Base-by-base conservation (phyloP, 495 filamentous ascomycete species). In the Aspergillus affinis region DNA sequence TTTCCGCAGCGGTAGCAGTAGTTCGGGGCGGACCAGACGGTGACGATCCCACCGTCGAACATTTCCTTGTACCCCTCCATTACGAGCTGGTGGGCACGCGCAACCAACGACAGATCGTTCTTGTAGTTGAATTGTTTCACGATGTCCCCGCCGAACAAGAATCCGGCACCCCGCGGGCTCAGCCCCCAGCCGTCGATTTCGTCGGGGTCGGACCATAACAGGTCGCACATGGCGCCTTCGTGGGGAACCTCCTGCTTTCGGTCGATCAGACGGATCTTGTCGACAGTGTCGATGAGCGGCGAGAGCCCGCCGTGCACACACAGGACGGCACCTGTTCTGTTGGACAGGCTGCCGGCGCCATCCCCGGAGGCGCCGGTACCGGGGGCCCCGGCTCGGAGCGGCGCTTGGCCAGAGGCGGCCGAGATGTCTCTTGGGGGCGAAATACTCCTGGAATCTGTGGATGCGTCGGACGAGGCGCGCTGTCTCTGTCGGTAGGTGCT, bases 31-130 rank as follows among this genome's bases (percentile, higher is more conserved):
- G 86, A 91, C 94, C 94, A 97, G 51, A 98, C 93, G 0, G 94
- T 98, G 5, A 98, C 94, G 58, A 98, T 97, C 21, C 84, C 89
- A 17, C 83, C 85, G 64, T 98, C 93, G 65, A 97, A 97, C 93
- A 97, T 97, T 77, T 97, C 94, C 73, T 98, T 98, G 75, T 96
- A 98, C 9, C 94, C 94, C 72, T 98, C 94, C 94, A 98, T 98
- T 36, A 98, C 94, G 23, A 98, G 85, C 75, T 98, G 94, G 70
- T 98, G 94, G 18, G 94, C 94, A 57, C 94, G 86, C 51, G 94
- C 94, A 51, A 98, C 93, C 46, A 98, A 80, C 4, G 87, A 90
- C 9, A 98, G 81, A 69, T 96, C 91, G 71, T 98, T 98, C 18
- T 84, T 81, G 72, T 96, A 88, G 71, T 98, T 98, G 78, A 98